Evolutionary conservation across 1,284 basidiomycete species (phyloP), one percentile per base, ranked within the genome.

Genomic region (Neotropicomus parvogracilis): DNA sequence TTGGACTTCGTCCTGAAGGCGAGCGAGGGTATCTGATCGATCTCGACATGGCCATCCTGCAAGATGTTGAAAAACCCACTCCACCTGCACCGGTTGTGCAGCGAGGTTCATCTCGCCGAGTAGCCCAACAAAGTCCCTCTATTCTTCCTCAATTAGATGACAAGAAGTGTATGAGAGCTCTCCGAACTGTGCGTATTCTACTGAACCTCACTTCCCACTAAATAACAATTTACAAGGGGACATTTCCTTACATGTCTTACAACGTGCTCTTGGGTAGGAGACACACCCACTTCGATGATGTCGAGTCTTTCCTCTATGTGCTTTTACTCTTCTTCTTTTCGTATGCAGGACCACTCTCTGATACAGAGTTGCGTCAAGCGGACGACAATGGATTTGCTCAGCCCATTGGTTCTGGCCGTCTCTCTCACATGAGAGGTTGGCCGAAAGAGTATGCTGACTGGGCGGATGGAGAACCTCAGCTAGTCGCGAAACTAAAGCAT

Each of bases 221-320:
- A 3, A 12, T 24, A 24, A 24, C 24, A 5, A 12, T 11, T 1
- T 11, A 9, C 24, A 5, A 54, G 53, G 52, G 48, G 1, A 54
- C 48, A 0, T 33, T 45, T 6, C 53, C 50, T 24, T 54, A 53
- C 7, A 53, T 54, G 9, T 54, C 54, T 1, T 33, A 16, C 7
- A 42, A 31, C 6, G 43, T 54, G 0, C 40, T 54, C 0, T 6
- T 4, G 3, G 53, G 53, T 1, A 1, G 12, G 3, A 37, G 3
- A 1, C 53, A 49, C 17, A 46, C 46, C 0, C 27, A 55, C 4
- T 53, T 48, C 11, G 46, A 55, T 24, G 49, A 55, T 3, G 40
- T 55, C 3, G 54, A 56, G 6, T 55, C 54, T 0, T 47, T 55
- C 29, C 44, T 55, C 7, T 56, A 49, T 8, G 54, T 55, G 2